Base-by-base conservation (phyloP, 176 grass and related monocot species). In the Aegilops sharonensis region DNA sequence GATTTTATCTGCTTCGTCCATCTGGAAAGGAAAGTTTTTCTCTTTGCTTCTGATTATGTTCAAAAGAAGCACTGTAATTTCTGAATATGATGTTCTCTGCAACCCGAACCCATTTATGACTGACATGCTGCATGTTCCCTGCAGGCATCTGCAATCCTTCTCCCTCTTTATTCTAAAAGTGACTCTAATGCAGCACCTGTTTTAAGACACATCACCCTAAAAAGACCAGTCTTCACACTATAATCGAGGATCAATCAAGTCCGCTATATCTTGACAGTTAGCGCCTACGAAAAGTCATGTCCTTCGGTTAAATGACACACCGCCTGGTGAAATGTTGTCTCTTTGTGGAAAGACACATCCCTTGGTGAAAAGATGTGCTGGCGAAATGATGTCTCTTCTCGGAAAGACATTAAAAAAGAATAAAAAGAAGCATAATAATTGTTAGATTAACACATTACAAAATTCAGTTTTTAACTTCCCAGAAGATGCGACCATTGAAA, bases 21-120 rank as follows among this genome's bases (percentile, higher is more conserved):
- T 50, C 59, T 76, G 39, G 11, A n/a, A 84, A 76, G 83, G 25
- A 36, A 32, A 24, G 14, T 29, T 83, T 72, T 83, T 17, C 14
- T 14, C n/a, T 40, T 29, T 40, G 64, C 65, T 25, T 59, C 24
- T n/a, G 17, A 20, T 63, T 43, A 32, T 75, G 24, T 81, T 5
- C 39, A n/a, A 66, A 81, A 65, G 35, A 81, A 67, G 9, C 20
- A n/a, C 23, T 65, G 9, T 47, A 80, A 39, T 80, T 66, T 66
- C 36, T 30, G 4, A 47, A 65, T 45, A 18, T 65, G 37, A 9
- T 81, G 37, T 48, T 9, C 61, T 66, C 62, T 1, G 5, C 37
- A 66, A 11, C 13, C 14, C 39, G 11, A 63, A 68, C 27, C 50
- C 11, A 68, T 81, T 15, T 68, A 47, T 52, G 43, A 31, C 40